Evolutionary conservation across 306 rosid species (phyloP), one percentile per base, ranked within the genome.

Genomic region (Spatholobus suberectus): DNA sequence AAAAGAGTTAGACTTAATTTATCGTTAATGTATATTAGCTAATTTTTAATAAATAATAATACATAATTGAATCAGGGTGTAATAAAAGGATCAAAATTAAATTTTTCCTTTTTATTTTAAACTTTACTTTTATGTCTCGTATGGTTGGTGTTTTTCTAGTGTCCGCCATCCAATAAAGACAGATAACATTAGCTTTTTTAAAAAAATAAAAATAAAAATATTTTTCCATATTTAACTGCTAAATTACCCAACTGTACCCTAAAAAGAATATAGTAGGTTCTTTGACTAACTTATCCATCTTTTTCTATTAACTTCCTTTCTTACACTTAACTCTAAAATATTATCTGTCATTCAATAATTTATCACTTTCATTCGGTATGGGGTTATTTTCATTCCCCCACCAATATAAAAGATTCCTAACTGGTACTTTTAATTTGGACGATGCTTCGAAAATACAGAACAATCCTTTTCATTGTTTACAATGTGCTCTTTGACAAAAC

Each of bases 311-410:
- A 29, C 75, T 32, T 27, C 73, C 69, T 85, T 88, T 51, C 90
- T 81, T 91, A 63, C 57, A 83, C 71, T 83, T 46, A 66, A 89
- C 89, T 86, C 88, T 76, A 74, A 70, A 81, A 73, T 26, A 1
- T 40, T 3, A 54, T 71, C 34, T 38, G 63, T 17, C 70, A 52
- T 79, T 88, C 84, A 70, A 74, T 54, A 32, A 43, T 57, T 73
- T 63, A 74, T 80, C 44, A 37, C 67, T 57, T 76, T 59, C 59
- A 34, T 77, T 90, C 75, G 93, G 90, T 79, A 54, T 26, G 1
- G 47, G 5, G 87, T 77, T 83, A 78, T 78, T 73, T 75, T 90
- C 91, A 37, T 59, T 62, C 80, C 68, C 73, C 66, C 82, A 43
- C 77, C 82, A 74, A 51, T n/a, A n/a, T n/a, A n/a, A 75, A 54